These are phyloP conservation scores for Oryza meridionalis DNA, from an alignment of 176 grass and related monocot species.

Conservation along the genomic window DNA sequence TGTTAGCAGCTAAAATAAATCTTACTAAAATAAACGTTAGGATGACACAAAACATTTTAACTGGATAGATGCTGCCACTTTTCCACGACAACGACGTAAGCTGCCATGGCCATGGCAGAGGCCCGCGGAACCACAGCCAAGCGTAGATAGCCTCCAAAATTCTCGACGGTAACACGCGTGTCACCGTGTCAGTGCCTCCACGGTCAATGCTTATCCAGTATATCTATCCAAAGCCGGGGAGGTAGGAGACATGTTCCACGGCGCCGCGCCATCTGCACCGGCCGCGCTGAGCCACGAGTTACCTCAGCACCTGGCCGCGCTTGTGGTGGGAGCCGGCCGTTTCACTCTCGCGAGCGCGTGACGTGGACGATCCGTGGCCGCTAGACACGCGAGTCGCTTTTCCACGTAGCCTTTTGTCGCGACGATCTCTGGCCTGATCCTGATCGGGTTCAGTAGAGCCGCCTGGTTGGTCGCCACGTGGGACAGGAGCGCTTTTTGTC, in stretches of 20 bases:
- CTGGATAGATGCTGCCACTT: neutral
- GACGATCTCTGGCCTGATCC: neutral
- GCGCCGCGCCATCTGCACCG: neutral
- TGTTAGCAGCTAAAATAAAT: no score
- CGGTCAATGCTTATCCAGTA: neutral
- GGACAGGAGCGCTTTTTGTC: neutral
- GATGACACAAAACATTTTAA: neutral
- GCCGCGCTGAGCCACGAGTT: conserved; percentile 45
- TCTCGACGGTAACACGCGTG: neutral
- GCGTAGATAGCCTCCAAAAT: neutral
- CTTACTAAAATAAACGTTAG: no score
- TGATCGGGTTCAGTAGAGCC: neutral
- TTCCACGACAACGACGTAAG: neutral
- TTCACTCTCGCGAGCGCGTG: neutral
- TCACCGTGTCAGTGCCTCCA: neutral
- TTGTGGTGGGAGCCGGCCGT: neutral
- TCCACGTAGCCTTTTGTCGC: conserved; percentile 20
- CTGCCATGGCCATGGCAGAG: neutral
- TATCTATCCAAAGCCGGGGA: conserved; percentile 26
- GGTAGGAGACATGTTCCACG: neutral
- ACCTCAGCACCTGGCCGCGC: neutral
- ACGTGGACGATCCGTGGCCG: conserved; percentile 34
- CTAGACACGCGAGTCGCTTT: neutral
- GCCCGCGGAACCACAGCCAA: neutral
- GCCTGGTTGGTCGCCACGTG: conserved; percentile 14